Conservation (phyloP, 495 filamentous ascomycete species). For the Aspergillus affinis region DNA sequence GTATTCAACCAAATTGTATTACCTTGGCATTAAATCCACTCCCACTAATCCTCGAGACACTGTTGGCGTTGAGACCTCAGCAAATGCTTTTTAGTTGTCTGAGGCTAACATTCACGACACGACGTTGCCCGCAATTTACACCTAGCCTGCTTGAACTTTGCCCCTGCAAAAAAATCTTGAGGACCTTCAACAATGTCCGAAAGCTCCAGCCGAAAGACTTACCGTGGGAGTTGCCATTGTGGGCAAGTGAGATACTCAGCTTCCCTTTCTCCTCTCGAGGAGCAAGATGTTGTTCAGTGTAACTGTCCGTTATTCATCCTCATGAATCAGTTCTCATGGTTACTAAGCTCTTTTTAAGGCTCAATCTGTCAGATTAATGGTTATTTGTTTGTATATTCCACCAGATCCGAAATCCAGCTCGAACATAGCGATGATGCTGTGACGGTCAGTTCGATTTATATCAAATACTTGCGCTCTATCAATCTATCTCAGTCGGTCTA, state of each 20-base stretch:
- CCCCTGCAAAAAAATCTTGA: neutral
- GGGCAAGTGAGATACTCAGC: constrained; percentile 30
- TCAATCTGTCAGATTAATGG: constrained; percentile 44
- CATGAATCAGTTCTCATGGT: neutral
- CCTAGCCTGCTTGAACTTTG: neutral
- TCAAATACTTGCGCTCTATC: too few species aligned
- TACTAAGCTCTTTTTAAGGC: constrained; percentile 13
- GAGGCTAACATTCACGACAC: neutral
- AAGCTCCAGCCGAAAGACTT: constrained; percentile 7
- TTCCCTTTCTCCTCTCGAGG: constrained; percentile 24
- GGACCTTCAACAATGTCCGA: neutral
- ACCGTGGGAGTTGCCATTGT: constrained; percentile 39
- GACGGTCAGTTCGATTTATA: constrained; percentile 10
- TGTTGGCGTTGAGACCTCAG: neutral
- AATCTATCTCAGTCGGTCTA: too few species aligned
- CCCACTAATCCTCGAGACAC: too few species aligned
- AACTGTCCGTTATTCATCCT: constrained; percentile 29
- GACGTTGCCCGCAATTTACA: neutral
- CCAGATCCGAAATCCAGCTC: constrained; percentile 25
- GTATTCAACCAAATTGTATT: neutral
- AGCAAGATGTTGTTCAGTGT: constrained; percentile 32
- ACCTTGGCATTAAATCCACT: neutral
- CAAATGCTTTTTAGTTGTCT: neutral
- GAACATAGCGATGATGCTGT: constrained; percentile 23
- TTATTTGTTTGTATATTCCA: constrained; percentile 40